Conservation (phyloP, 2,329 filamentous ascomycete species). For the Cadophora malorum region DNA sequence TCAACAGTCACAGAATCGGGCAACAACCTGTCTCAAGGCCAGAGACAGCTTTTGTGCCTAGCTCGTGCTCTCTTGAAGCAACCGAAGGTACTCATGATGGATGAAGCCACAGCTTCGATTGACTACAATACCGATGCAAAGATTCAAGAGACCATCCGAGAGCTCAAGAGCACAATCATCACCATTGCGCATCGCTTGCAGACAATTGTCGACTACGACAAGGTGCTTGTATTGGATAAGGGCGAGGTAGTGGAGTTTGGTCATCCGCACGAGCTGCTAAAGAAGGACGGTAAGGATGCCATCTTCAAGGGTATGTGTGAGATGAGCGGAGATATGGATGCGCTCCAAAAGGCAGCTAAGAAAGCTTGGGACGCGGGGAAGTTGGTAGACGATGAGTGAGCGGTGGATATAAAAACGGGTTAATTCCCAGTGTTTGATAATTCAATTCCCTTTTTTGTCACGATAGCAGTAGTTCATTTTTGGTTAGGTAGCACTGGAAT, state of each 20-base stretch:
- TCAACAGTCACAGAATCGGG: conserved; percentile 89
- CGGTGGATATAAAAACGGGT: conserved; percentile 6
- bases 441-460: background rate
- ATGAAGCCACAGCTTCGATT: conserved; percentile 96
- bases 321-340: conserved; percentile 68
- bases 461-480: background rate
- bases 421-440: conserved; percentile 17
- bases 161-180: conserved; percentile 90
- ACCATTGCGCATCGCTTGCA: conserved; percentile 96
- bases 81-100: conserved; percentile 96
- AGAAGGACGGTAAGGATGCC: conserved; percentile 59
- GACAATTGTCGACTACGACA: conserved; percentile 98
- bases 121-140: conserved; percentile 95
- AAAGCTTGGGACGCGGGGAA: conserved; percentile 52
- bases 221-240: conserved; percentile 92
- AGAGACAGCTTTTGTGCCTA: conserved; percentile 92
- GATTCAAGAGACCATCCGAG: conserved; percentile 96
- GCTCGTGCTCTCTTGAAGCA: conserved; percentile 90
- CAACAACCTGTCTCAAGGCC: conserved; percentile 92
- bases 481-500: background rate
- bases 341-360: conserved; percentile 59
- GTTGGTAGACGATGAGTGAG: conserved; percentile 49
- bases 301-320: conserved; percentile 72
- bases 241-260: conserved; percentile 87
- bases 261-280: conserved; percentile 84